Evolutionary conservation across 2,329 filamentous ascomycete species (phyloP), one percentile per base, ranked within the genome.

Genomic region (Elsinoe ampelina): DNA sequence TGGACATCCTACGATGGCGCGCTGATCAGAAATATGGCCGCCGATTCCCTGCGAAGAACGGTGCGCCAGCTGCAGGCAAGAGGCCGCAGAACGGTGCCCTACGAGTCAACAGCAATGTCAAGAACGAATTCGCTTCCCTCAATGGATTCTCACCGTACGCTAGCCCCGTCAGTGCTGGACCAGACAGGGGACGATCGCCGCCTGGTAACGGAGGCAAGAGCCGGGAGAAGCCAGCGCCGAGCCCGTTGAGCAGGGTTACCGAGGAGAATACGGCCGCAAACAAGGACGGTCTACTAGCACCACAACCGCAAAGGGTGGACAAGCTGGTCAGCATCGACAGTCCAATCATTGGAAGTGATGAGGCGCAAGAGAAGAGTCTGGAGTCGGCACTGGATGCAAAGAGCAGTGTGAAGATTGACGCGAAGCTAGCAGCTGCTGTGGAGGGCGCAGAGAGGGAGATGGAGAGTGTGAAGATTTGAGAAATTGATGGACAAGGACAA

Each of bases 1-100:
- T 98, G 67, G 92, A 95, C 68, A 95, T 98, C 67, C 76, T 98
- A 64, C 82, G 93, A 63, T 97, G 93, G 90, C 85, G 93, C 68
- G 85, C 87, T 73, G 93, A 98, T 69, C 92, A 97, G 71, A 97
- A 95, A 75, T 87, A 93, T 70, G 92, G 92, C 48, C 76, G 82
- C 57, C 77, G 76, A 63, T 70, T 69, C 34, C 62, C 64, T 2
- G 47, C 26, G 13, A 26, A 17, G 47, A 35, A 42, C 19, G 39
- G 39, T 4, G 39, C 39, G 10, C 76, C 76, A 51, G 11, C 19
- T 19, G 22, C 20, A n/a, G 79, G 74, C 62, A 75, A 73, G 65
- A 76, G 76, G 62, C 67, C 66, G 32, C 20, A 19, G 12, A 72
- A 55, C 32, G 58, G 68, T 43, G 63, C 64, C 41, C 70, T 64